Base-by-base conservation (phyloP, 1,139 yeast genomes). In the Protomyces macrosporus region DNA sequence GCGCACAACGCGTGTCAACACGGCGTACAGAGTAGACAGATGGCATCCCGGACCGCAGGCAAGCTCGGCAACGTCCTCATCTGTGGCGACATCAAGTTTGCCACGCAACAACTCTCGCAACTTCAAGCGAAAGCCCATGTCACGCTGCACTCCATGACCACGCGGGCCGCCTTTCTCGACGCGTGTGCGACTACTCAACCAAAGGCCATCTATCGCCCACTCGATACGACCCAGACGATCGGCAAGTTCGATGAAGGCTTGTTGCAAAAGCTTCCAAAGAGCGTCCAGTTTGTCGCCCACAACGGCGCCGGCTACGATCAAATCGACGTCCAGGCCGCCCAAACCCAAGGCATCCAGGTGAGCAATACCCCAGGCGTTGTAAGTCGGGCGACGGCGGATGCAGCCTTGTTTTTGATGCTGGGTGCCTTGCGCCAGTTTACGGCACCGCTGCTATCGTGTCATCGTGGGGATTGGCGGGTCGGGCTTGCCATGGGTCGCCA, bases 251-350 rank as follows among this genome's bases (percentile, higher is more conserved):
- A 90, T 72, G 83, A 80, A 60, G 96, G 89, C 70, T 75, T 91
- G 69, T 81, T 86, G 30, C 71, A 74, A 10, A 76, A 77, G 40
- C 77, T 93, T 64, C 96, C 96, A 3, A 68, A 78, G 0, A 72
- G 84, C 0, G 80, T 91, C 36, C 82, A 83, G 70, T 81, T 84
- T 12, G 79, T 93, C 30, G 80, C 88, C 70, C 96, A 90, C 75
- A 81, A 83, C 70, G 57, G 98, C 64, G 98, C 98, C 0, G 98
- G 98, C 4, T 93, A 93, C 74, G 98, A 93, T 73, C 68, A 68
- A 34, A 76, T 84, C 60, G 84, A 83, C 67, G 79, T 81, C 30
- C 77, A 75, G 32, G 79, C 83, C 16, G 79, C 82, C 69, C 77
- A 81, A 12, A 75, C 74, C 16, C 75, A 77, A 51, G 80, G 80